A percentile compares a stretch with the other conserved stretches of the same genome.
phyloP scores from a whole-genome alignment of 1,284 basidiomycete species.

The Rhizoctonia solani region DNA sequence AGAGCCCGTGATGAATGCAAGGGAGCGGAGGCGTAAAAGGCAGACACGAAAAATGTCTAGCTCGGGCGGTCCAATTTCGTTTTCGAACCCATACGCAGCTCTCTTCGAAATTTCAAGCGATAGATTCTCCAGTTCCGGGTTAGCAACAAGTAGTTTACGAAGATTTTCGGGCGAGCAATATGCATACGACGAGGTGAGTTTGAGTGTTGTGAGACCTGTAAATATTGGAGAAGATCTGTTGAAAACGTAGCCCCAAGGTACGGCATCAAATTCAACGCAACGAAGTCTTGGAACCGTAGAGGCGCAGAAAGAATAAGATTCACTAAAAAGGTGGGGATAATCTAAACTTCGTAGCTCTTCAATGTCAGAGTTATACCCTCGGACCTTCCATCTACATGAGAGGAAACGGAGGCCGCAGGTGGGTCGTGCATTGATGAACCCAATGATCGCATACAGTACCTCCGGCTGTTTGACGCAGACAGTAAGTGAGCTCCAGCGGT shows the following conservation, averaged over 20 bases:
- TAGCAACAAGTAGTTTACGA: background rate
- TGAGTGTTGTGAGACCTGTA: conserved; percentile 8
- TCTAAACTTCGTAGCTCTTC: background rate
- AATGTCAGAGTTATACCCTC: background rate
- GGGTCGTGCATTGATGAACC: background rate
- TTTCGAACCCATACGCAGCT: no score
- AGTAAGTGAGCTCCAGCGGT: background rate
- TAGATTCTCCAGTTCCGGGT: background rate
- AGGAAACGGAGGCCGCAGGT: background rate
- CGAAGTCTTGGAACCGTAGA: conserved; percentile 1
- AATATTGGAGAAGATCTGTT: background rate
- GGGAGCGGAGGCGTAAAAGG: no score
- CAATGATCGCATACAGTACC: background rate
- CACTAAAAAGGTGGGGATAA: background rate
- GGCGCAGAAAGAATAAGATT: background rate
- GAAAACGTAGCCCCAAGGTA: background rate
- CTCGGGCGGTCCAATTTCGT: no score
- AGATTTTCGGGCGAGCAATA: background rate
- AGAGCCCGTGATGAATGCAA: no score
- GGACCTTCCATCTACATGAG: conserved; percentile 5
- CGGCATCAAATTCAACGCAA: background rate
- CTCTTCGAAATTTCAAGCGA: no score
- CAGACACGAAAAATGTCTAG: no score
- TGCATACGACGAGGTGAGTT: background rate
- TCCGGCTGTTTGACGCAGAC: background rate